A percentile compares a stretch with the other conserved stretches of the same genome.
Evolutionary conservation across 139 green algal species (phyloP).

Genomic region (Haematococcus lacustris): DNA sequence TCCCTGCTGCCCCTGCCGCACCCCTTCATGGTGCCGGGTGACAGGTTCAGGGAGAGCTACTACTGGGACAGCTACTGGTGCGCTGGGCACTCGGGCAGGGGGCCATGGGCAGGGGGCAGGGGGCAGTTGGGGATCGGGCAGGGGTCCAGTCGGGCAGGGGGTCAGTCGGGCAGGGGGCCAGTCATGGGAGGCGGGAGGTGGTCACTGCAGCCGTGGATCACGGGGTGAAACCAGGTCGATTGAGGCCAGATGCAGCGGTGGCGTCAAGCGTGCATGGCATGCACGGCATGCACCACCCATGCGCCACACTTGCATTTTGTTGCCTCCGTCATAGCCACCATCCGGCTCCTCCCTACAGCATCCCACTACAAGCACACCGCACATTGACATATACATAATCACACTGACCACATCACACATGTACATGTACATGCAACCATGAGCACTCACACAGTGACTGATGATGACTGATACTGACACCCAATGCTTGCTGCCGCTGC

Average conservation of each 20-base stretch:
- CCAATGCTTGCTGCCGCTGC: neutral
- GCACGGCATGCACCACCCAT: neutral
- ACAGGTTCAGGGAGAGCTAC: constrained; percentile 82
- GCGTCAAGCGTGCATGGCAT: neutral
- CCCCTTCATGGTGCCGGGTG: constrained; percentile 70
- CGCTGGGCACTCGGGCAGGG: too few relatives aligned
- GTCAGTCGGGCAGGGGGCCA: too few relatives aligned
- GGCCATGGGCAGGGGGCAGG: constrained; percentile 62
- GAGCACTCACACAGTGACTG: neutral
- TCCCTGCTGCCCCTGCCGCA: constrained; percentile 71
- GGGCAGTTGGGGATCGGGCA: too few relatives aligned
- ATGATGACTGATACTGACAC: neutral
- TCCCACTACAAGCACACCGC: too few relatives aligned
- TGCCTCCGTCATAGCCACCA: neutral
- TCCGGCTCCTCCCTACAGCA: neutral
- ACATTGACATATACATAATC: neutral
- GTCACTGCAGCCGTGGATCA: neutral
- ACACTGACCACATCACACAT: neutral
- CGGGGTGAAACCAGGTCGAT: too few relatives aligned
- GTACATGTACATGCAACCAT: neutral
- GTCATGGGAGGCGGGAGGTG: too few relatives aligned
- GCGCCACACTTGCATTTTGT: too few relatives aligned
- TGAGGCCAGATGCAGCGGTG: neutral
- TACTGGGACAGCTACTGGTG: constrained; percentile 80
- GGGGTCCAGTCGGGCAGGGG: too few relatives aligned